Conservation (phyloP, 495 filamentous ascomycete species). For the Penicillium cataractarum region DNA sequence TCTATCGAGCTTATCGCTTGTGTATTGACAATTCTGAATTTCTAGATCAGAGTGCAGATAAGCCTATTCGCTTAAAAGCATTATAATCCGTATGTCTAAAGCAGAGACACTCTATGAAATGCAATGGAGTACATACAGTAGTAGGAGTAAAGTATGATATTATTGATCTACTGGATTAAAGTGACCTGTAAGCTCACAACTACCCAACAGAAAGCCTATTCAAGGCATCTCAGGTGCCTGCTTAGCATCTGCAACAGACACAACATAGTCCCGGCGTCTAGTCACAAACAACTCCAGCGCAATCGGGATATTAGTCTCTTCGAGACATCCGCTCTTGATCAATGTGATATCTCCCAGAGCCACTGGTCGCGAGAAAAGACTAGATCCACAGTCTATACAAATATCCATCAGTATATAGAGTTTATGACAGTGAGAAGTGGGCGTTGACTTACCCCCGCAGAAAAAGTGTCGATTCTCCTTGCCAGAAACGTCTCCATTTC, state of each 20-base stretch:
- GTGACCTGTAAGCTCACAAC: neutral
- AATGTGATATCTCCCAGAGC: constrained; percentile 1
- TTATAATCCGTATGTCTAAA: no score
- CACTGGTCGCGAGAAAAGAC: constrained; percentile 6
- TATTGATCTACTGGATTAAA: no score
- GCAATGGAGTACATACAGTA: no score
- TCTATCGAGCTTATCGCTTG: no score
- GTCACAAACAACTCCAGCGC: constrained; percentile 7
- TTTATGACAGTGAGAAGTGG: neutral
- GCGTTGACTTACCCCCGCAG: neutral
- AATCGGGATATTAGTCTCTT: neutral
- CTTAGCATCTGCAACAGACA: neutral
- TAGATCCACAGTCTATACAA: constrained; percentile 4
- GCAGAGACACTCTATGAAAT: no score
- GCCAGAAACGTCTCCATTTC: neutral
- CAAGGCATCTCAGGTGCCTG: constrained; percentile 6
- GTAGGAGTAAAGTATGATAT: no score
- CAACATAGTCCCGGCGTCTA: neutral
- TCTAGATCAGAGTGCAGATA: no score
- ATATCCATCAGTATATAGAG: neutral
- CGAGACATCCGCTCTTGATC: constrained; percentile 8
- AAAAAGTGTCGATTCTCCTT: neutral
- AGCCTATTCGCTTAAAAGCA: no score
- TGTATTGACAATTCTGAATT: no score
- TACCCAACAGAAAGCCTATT: constrained; percentile 6